Base-by-base conservation (phyloP, 768 basidiomycete species). In the Pleurotus djamor region DNA sequence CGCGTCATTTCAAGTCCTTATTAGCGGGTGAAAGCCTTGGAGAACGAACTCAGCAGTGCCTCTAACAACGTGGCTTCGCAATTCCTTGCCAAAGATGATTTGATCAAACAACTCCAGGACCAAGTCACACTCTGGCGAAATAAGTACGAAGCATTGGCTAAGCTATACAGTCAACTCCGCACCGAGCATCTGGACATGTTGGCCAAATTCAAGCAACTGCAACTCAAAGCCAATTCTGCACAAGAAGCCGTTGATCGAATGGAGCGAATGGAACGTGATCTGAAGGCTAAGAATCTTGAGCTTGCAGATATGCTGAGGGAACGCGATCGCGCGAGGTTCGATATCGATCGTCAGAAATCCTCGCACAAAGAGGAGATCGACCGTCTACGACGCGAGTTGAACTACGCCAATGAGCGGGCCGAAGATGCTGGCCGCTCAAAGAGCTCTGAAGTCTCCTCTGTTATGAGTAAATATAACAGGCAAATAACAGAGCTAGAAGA, bases 261-360 rank as follows among this genome's bases (percentile, higher is more conserved):
- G 95, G 97, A 98, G 72, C 82, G 96, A 59, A 98, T 98, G 95
- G 97, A 99, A 71, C 82, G 95, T 36, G 97, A 99, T 70, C 79
- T 98, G 66, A 99, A 98, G 76, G 82, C 92, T n/a, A 99, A 99
- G 83, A 99, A 98, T 69, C 74, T 99, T 58, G 97, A 98, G 72
- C 79, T 99, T 16, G 97, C 97, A 21, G 97, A 98, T 70, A 99
- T 99, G 97, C 90, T 99, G 65, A 85, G 96, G 48, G 97, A 99
- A 73, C 87, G 97, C 36, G 97, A 99, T 69, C 83, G 96, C 58
- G 95, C 96, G 37, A 81, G 97, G 47, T 98, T 97, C 67, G 97
- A 99, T 64, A 78, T 98, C 21, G 97, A 99, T 69, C 82, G 97
- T 17, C 83, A 93, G 70, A 98, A 96, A 76, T 85, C 93, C 4